Conservation (phyloP, 225 moss, liverwort and hornwort species). For the Rhytidiadelphus loreus region DNA sequence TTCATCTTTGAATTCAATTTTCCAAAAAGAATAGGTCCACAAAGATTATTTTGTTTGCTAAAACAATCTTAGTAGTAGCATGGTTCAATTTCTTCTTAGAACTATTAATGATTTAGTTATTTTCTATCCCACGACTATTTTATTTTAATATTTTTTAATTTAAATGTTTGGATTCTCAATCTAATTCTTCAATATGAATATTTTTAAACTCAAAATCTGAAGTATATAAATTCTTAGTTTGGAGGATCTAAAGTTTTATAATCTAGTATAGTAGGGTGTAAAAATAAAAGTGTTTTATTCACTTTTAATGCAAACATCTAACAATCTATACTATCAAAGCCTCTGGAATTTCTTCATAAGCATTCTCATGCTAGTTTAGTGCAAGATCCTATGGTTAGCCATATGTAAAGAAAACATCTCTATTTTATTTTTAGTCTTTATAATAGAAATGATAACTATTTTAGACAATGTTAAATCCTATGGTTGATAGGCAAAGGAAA, state of each 20-base stretch:
- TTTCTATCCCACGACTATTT: background rate
- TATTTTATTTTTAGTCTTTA: too few species aligned
- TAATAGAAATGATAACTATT: background rate
- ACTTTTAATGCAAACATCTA: too few species aligned
- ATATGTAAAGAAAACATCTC: background rate
- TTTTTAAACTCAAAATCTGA: background rate
- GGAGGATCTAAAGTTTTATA: background rate
- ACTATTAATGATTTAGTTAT: background rate
- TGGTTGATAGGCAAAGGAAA: background rate
- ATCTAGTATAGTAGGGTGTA: too few species aligned
- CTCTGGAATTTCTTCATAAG: accelerated
- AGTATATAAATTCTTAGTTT: background rate
- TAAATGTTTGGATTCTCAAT: background rate
- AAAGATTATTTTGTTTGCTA: background rate
- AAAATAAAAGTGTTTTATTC: background rate
- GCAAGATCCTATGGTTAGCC: background rate
- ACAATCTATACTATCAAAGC: background rate
- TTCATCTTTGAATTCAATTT: background rate
- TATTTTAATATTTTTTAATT: too few species aligned
- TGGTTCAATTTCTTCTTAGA: background rate
- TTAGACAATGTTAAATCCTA: background rate
- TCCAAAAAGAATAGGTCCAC: background rate
- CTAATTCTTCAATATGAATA: background rate
- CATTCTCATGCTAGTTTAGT: background rate
- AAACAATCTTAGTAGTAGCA: background rate